Conservation (phyloP, 83 land plant species). For the Picea mariana region DNA sequence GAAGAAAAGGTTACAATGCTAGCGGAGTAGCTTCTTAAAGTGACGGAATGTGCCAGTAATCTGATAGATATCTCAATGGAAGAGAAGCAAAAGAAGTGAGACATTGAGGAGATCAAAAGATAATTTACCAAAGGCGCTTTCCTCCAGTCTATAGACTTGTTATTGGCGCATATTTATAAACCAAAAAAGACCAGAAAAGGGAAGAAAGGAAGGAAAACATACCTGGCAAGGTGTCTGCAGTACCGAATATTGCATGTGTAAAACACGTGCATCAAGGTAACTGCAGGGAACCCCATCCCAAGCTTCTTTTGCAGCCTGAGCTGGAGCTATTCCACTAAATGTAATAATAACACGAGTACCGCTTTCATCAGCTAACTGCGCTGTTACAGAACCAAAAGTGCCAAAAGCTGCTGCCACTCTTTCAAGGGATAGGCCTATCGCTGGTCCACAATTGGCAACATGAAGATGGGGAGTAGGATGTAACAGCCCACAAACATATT, state of each 20-base stretch:
- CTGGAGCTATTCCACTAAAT: conserved; percentile 40
- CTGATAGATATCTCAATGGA: too few species aligned
- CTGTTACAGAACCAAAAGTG: conserved; percentile 60
- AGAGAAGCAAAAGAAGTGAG: too few species aligned
- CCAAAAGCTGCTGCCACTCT: conserved; percentile 51
- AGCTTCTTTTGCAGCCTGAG: conserved; percentile 60
- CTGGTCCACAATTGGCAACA: conserved; percentile 97
- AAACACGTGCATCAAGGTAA: conserved; percentile 50
- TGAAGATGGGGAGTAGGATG: conserved; percentile 60
- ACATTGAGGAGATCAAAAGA: too few species aligned
- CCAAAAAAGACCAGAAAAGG: too few species aligned
- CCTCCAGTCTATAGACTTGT: too few species aligned
- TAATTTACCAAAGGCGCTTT: too few species aligned
- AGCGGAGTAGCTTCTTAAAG: too few species aligned
- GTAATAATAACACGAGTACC: conserved; percentile 86
- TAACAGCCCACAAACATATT: conserved; percentile 11
- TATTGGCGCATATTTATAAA: too few species aligned
- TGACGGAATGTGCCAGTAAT: too few species aligned
- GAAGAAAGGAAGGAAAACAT: background rate
- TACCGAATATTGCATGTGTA: conserved; percentile 74
- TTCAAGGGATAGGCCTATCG: conserved; percentile 63
- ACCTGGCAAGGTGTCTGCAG: conserved; percentile 38
- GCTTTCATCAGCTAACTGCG: conserved; percentile 70
- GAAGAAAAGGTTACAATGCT: too few species aligned
- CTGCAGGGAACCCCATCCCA: conserved; percentile 58